Evolutionary conservation across 2,329 filamentous ascomycete genomes (phyloP), one percentile per base, ranked within the genome.

Genomic region (Fusarium penzigii): DNA sequence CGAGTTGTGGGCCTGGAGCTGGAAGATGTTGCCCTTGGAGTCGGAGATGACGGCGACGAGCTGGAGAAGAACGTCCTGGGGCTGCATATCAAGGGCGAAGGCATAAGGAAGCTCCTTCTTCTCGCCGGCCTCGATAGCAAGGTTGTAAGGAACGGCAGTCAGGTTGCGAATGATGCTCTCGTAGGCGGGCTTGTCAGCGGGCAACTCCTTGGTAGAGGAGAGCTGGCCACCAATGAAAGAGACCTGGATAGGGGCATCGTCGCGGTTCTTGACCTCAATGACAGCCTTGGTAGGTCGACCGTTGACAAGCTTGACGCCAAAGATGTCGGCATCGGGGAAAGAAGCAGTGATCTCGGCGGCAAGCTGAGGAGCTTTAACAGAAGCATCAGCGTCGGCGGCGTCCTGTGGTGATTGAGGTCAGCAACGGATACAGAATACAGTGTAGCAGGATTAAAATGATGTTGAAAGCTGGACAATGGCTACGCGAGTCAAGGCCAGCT

Each of bases 221-320:
- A 99, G 83, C 58, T 83, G 83, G 59, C 92, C 94, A 42, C 87
- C 87, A 42, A 97, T 75, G 64, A 95, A 82, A 69, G 86, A 81
- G 54, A 99, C 79, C 56, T 81, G 83, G 68, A 99, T 83, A 20
- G 92, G 82, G 47, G 80, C 79, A 12, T 83, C 79, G 75, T 99
- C 94, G 56, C 90, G 80, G 79, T 99, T 99, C 71, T 80, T 83
- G 70, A 99, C 80, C 66, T 91, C 86, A 65, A 99, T 77, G 48
- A 95, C 75, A 36, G 92, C 88, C 72, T 89, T 85, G 58, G 92
- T 96, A 40, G 91, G 85, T 61, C 88, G 87, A 68, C 92, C 91
- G 71, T 99, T 99, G 79, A 97, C 84, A 63, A 97, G 86, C 83
- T 96, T 96, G 65, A 97, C 86, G 66, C 93, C 94, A 65, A 97